A percentile compares a stretch with the other conserved stretches of the same genome.
Conservation (phyloP, 2,329 filamentous ascomycete genomes). For the Aureobasidium zeae region DNA sequence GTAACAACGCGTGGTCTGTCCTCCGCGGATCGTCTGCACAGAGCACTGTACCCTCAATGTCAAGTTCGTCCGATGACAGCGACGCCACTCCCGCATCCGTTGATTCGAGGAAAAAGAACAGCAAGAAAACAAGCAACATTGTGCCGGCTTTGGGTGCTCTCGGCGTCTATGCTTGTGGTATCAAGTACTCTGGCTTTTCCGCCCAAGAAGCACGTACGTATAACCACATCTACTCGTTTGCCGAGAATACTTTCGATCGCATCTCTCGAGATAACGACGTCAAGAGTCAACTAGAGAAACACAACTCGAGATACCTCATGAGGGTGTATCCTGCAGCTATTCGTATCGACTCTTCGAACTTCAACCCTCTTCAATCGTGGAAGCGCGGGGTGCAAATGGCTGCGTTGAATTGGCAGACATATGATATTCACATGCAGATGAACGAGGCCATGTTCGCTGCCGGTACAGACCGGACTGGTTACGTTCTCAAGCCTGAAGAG, state of each 20-base stretch:
- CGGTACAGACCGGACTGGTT: slow-evolving; percentile 76
- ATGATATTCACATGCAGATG: slow-evolving; percentile 88
- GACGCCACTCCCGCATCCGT: slow-evolving; percentile 54
- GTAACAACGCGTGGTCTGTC: slow-evolving; percentile 41
- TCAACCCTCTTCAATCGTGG: slow-evolving; percentile 90
- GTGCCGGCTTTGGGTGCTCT: slow-evolving; percentile 72
- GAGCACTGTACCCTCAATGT: slow-evolving; percentile 46
- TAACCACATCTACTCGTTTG: slow-evolving; percentile 94
- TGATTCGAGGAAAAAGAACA: slow-evolving; percentile 42
- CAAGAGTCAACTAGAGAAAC: slow-evolving; percentile 70
- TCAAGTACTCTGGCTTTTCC: slow-evolving; percentile 79
- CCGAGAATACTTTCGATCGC: slow-evolving; percentile 77
- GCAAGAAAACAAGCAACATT: slow-evolving; percentile 64
- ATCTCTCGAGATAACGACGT: slow-evolving; percentile 66
- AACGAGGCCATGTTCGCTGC: slow-evolving; percentile 97
- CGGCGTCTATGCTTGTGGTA: slow-evolving; percentile 65
- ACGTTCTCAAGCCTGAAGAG: slow-evolving; percentile 84
- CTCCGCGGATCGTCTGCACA: slow-evolving; percentile 48
- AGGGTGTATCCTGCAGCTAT: slow-evolving; percentile 82
- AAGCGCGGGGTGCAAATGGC: slow-evolving; percentile 95
- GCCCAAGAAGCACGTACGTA: slow-evolving; percentile 69
- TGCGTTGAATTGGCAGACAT: slow-evolving; percentile 96
- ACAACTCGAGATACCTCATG: slow-evolving; percentile 88
- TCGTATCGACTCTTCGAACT: slow-evolving; percentile 82
- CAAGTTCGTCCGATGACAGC: slow-evolving; percentile 66